Conservation (phyloP, 2,329 filamentous ascomycete species). For the Tolypocladium pustulatum region DNA sequence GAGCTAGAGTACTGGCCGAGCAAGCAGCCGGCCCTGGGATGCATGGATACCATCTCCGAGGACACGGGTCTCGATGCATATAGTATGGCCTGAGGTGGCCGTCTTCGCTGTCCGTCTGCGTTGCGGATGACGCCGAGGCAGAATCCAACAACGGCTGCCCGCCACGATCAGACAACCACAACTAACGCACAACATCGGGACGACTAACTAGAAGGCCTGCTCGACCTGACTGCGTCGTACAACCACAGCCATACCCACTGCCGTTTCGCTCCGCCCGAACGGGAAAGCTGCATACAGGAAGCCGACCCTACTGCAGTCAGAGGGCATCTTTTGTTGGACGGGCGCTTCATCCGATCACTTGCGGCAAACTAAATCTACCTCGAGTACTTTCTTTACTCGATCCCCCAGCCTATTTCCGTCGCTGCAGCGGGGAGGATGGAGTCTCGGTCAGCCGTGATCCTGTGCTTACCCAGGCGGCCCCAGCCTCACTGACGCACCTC, state of each 20-base stretch:
- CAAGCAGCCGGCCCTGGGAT: neutral
- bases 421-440: neutral
- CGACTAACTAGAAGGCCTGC: neutral
- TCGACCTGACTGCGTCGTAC: neutral
- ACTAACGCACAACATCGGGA: neutral
- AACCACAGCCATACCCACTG: neutral
- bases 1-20: neutral
- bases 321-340: neutral
- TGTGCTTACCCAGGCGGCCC: neutral
- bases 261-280: neutral
- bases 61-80: neutral
- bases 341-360: neutral
- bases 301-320: neutral
- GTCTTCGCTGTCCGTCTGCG: neutral
- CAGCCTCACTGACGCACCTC: neutral
- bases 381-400: too few species aligned
- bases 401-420: neutral
- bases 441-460: neutral
- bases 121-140: neutral
- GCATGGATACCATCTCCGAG: neutral
- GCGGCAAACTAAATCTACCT: neutral
- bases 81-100: neutral
- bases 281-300: neutral
- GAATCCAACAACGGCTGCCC: neutral
- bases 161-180: neutral